Conservation (phyloP, 768 basidiomycete species). For the Psilocybe azurescens region DNA sequence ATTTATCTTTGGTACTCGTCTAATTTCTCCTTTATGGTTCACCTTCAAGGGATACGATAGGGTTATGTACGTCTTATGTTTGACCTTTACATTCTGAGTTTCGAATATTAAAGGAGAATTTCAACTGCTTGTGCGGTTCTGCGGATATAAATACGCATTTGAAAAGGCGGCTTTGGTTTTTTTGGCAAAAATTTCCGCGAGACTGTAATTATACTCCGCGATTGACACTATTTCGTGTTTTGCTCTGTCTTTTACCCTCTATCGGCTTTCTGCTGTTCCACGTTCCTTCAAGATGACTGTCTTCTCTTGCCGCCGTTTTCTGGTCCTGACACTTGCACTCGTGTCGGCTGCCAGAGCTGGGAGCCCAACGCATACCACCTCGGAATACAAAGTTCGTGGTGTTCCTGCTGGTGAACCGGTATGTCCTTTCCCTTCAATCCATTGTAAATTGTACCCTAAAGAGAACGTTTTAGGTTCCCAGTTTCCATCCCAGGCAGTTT, state of each 20-base stretch:
- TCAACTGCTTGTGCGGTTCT: not conserved
- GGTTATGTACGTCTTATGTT: not conserved
- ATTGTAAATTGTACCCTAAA: not conserved
- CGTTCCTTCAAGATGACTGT: not conserved
- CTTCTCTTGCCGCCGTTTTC: not conserved
- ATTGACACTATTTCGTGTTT: not conserved
- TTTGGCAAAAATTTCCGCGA: not conserved
- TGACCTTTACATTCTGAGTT: not conserved
- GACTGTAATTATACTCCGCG: not conserved
- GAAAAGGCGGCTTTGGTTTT: not conserved
- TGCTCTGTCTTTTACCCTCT: not conserved
- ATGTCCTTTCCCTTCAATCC: no score
- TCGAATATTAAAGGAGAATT: not conserved
- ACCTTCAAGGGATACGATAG: no score
- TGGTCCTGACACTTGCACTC: slow-evolving; percentile 1
- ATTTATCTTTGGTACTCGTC: no score
- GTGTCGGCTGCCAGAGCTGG: not conserved
- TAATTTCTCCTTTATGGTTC: not conserved
- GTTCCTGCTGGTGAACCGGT: not conserved
- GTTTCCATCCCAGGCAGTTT: not conserved
- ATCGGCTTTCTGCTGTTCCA: not conserved
- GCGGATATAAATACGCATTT: not conserved
- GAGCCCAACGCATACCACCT: not conserved
- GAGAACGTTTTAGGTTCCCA: not conserved
- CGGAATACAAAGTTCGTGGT: not conserved